Base-by-base conservation (phyloP, 768 basidiomycete genomes). In the Macrocybe gigantea region DNA sequence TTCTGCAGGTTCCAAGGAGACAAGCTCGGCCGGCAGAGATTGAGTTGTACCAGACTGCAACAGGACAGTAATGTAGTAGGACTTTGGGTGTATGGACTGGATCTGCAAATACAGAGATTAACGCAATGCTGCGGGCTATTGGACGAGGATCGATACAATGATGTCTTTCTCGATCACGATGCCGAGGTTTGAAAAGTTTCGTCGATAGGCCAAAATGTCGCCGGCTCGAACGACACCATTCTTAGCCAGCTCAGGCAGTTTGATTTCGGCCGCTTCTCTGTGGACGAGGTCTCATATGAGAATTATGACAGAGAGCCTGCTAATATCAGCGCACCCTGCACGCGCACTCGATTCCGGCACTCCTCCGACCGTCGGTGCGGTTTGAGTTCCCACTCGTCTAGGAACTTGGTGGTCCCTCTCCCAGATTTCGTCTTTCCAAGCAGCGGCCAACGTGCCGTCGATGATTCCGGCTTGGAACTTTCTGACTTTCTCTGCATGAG, bases 361-460 rank as follows among this genome's bases (percentile, higher is more conserved):
- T 41, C 46, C 49, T 33, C 22, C 45, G 7, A 33, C 44, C 9
- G 45, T 15, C 9, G 33, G 5, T 9, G 41, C 39, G 44, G 49
- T 44, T 35, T 57, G 55, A 38, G 49, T 48, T 15, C 36, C 40
- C 38, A 35, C 44, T 32, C n/a, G 52, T 15, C 35, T 47, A 38
- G 46, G 54, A 32, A 45, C 41, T 22, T 56, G 56, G 39, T 79
- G 73, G 5, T 75, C 72, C 35, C 60, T 61, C 41, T 72, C 71
- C 82, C 82, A 84, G 33, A 67, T 71, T 33, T 82, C 77, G 55
- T 84, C 82, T 56, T 84, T 84, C 79, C 80, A 82, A 35, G 77
- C 70, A 9, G 74, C 80, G 31, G 78, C 72, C 33, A 79, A 47
- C 6, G 64, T 70, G 1, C 80, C 80, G 10, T 66, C 56, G 2